Percentiles rank a stretch among this genome's conserved stretches.
Conservation (phyloP, 495 filamentous ascomycete species). For the Podospora pseudopauciseta region DNA sequence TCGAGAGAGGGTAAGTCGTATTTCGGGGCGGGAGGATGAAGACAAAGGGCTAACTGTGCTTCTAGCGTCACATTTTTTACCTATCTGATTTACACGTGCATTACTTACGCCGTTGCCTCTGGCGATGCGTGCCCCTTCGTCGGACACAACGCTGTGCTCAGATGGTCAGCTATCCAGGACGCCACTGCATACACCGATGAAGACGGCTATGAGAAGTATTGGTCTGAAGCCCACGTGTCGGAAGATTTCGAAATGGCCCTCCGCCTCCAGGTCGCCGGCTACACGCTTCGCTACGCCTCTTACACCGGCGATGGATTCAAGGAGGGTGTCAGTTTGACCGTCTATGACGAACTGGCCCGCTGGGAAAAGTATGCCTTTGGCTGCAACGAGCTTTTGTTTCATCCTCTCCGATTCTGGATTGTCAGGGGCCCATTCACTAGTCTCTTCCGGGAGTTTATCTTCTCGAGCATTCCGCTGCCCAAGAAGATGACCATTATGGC, state of each 20-base stretch:
- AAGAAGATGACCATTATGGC: constrained; percentile 78
- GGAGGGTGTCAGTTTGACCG: constrained; percentile 81
- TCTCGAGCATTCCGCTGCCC: constrained; percentile 68
- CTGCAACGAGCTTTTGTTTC: constrained; percentile 80
- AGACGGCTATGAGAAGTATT: constrained; percentile 72
- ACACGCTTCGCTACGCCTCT: constrained; percentile 68
- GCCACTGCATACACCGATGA: constrained; percentile 61
- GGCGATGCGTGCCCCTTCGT: constrained; percentile 78
- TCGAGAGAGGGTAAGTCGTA: constrained; percentile 53
- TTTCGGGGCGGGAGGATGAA: too few relatives aligned
- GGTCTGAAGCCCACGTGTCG: constrained; percentile 78
- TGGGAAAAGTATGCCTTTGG: constrained; percentile 89
- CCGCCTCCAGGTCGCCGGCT: constrained; percentile 67
- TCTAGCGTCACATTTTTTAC: constrained; percentile 73
- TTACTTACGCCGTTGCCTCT: constrained; percentile 72
- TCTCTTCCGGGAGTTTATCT: constrained; percentile 67
- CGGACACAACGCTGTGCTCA: constrained; percentile 76
- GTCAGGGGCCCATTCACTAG: constrained; percentile 67
- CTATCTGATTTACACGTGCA: constrained; percentile 75
- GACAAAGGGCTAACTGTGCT: too few relatives aligned
- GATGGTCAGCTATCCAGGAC: constrained; percentile 75
- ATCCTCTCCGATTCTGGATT: constrained; percentile 63
- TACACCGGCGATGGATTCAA: constrained; percentile 76
- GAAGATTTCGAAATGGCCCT: constrained; percentile 87
- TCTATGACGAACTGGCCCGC: constrained; percentile 77